Evolutionary conservation across 2,329 filamentous ascomycete species (phyloP).

Genomic region (Venturiaceae sp.): DNA sequence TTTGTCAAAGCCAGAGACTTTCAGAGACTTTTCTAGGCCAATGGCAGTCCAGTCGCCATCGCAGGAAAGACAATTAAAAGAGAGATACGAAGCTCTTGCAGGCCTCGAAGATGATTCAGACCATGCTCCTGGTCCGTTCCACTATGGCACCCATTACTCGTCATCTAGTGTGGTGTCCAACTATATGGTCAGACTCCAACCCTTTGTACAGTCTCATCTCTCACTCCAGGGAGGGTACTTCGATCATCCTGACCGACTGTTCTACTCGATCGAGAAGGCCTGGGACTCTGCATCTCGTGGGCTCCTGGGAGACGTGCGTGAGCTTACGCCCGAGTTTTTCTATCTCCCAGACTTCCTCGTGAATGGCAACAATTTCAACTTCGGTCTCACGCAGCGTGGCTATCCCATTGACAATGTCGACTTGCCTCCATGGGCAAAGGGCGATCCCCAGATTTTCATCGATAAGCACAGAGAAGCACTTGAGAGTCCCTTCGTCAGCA

Average conservation of each 20-base stretch:
- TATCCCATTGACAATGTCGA: slow-evolving; percentile 75
- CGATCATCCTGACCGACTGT: slow-evolving; percentile 90
- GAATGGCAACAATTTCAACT: slow-evolving; percentile 93
- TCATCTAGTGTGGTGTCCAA: slow-evolving; percentile 98
- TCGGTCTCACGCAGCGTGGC: slow-evolving; percentile 73
- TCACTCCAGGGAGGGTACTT: slow-evolving; percentile 92
- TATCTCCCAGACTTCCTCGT: slow-evolving; percentile 89
- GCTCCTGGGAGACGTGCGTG: slow-evolving; percentile 89
- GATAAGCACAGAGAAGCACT: slow-evolving; percentile 91
- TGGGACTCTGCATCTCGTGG: slow-evolving; percentile 85
- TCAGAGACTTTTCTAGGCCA: slow-evolving; percentile 85
- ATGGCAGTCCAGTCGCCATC: slow-evolving; percentile 84
- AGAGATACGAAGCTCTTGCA: slow-evolving; percentile 76
- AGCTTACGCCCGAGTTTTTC: slow-evolving; percentile 95
- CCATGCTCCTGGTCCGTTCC: slow-evolving; percentile 55
- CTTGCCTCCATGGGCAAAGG: slow-evolving; percentile 94
- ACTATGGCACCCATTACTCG: slow-evolving; percentile 97
- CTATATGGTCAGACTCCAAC: slow-evolving; percentile 88
- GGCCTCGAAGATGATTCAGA: slow-evolving; percentile 67
- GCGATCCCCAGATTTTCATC: slow-evolving; percentile 91
- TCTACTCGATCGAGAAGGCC: slow-evolving; percentile 83
- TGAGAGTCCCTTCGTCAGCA: slow-evolving; percentile 85
- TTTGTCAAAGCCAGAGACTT: slow-evolving; percentile 71
- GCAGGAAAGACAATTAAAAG: slow-evolving; percentile 69
- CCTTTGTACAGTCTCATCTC: slow-evolving; percentile 92